These are phyloP conservation scores for Inga leiocalycina DNA, from an alignment of 306 rosid species.

Conservation along the genomic window DNA sequence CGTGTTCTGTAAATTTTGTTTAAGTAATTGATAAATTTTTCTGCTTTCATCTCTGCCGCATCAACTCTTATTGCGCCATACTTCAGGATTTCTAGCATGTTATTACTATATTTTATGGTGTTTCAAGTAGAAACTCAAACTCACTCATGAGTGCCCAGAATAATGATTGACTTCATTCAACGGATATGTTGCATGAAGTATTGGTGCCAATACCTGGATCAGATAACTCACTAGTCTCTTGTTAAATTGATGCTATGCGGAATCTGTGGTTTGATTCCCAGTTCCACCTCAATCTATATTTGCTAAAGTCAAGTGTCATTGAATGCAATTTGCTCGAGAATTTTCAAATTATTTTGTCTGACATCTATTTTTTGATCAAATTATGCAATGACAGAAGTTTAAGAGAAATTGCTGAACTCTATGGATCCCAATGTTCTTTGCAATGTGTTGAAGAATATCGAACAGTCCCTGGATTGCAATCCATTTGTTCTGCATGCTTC, in stretches of 20 bases:
- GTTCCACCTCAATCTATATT: neutral
- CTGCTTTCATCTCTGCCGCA: no score
- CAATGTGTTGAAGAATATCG: conserved; percentile 69
- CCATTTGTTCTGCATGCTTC: conserved; percentile 68
- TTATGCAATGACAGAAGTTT: conserved; percentile 57
- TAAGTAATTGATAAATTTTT: no score
- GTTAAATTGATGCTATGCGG: neutral
- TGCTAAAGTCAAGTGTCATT: neutral
- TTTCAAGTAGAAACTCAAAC: neutral
- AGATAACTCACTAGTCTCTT: neutral
- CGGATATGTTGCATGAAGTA: neutral
- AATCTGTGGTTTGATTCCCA: neutral
- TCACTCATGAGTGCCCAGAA: neutral
- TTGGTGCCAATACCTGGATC: neutral
- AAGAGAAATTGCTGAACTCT: conserved; percentile 75
- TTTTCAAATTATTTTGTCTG: conserved; percentile 14
- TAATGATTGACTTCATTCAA: neutral
- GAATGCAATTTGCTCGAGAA: neutral
- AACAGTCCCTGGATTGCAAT: conserved; percentile 61
- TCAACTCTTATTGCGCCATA: no score
- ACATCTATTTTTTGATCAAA: conserved; percentile 19
- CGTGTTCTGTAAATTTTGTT: no score
- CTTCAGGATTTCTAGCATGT: no score
- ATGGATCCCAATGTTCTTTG: conserved; percentile 64
- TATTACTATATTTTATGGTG: neutral